Conservation (phyloP, 2,329 filamentous ascomycete species). For the Colletotrichum costaricense region DNA sequence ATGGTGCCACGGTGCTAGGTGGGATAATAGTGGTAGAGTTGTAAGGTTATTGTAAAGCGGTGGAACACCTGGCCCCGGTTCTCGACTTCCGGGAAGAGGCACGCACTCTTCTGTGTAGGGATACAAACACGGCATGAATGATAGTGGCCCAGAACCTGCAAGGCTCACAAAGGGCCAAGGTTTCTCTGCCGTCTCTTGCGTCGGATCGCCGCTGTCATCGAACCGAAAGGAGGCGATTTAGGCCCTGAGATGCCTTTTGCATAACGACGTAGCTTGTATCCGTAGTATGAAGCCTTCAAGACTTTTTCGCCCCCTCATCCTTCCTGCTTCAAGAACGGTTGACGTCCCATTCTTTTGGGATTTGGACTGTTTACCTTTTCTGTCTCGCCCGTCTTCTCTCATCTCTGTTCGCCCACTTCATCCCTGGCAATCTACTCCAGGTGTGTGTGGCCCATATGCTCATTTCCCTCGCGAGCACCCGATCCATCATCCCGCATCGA, state of each 20-base stretch:
- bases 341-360: neutral
- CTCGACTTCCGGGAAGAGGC: constrained; percentile 16
- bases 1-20: neutral
- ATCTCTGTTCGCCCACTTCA: neutral
- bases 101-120: neutral
- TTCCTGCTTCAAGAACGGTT: neutral
- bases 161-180: constrained; percentile 4
- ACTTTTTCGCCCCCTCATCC: neutral
- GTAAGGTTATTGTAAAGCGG: neutral
- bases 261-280: neutral
- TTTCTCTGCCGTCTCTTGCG: neutral
- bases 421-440: neutral
- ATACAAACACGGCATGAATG: neutral
- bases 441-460: constrained; percentile 1
- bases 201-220: constrained; percentile 25
- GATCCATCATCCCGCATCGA: constrained; percentile 13
- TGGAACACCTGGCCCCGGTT: constrained; percentile 28
- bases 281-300: neutral
- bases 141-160: neutral
- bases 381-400: neutral
- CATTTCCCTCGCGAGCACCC: constrained; percentile 22
- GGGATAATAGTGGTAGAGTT: neutral
- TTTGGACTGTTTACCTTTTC: neutral
- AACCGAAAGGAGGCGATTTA: constrained; percentile 1
- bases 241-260: neutral